A percentile compares a stretch with the other conserved stretches of the same genome.
phyloP scores from a whole-genome alignment of 2,329 filamentous ascomycete genomes.

The Phoma herbarum region DNA sequence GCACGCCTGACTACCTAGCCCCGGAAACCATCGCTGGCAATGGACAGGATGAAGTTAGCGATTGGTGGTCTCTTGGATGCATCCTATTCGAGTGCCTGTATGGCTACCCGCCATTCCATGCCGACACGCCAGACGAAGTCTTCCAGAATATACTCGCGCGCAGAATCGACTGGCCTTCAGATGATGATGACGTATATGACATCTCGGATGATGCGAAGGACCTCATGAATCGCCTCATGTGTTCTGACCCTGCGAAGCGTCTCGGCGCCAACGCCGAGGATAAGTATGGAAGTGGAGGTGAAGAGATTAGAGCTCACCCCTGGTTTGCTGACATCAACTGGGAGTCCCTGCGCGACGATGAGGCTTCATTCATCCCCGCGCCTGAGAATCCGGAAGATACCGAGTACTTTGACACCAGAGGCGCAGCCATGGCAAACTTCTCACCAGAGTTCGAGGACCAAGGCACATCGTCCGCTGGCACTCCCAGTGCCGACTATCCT shows the following conservation, averaged over 20 bases:
- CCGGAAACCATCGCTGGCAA: slow-evolving; percentile 96
- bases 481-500: slow-evolving; percentile 77
- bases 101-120: slow-evolving; percentile 93
- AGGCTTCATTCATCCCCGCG: slow-evolving; percentile 93
- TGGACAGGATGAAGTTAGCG: slow-evolving; percentile 95
- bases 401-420: slow-evolving; percentile 94
- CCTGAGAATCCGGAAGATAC: slow-evolving; percentile 96
- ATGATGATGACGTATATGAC: slow-evolving; percentile 75
- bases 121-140: slow-evolving; percentile 85
- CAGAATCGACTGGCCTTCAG: slow-evolving; percentile 90
- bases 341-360: slow-evolving; percentile 90
- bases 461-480: slow-evolving; percentile 73
- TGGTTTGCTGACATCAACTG: slow-evolving; percentile 92
- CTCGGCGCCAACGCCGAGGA: slow-evolving; percentile 87
- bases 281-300: slow-evolving; percentile 82
- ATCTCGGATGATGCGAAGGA: slow-evolving; percentile 91
- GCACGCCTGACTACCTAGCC: slow-evolving; percentile 95
- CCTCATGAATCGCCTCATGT: slow-evolving; percentile 90
- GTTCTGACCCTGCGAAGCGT: slow-evolving; percentile 80
- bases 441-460: slow-evolving; percentile 95
- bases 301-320: slow-evolving; percentile 86
- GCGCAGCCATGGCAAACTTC: slow-evolving; percentile 91
- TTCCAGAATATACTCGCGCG: slow-evolving; percentile 95
- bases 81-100: slow-evolving; percentile 97
- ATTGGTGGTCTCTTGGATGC: slow-evolving; percentile 99